Conservation (phyloP, 2,329 filamentous ascomycete genomes). For the Diaporthe longicolla region DNA sequence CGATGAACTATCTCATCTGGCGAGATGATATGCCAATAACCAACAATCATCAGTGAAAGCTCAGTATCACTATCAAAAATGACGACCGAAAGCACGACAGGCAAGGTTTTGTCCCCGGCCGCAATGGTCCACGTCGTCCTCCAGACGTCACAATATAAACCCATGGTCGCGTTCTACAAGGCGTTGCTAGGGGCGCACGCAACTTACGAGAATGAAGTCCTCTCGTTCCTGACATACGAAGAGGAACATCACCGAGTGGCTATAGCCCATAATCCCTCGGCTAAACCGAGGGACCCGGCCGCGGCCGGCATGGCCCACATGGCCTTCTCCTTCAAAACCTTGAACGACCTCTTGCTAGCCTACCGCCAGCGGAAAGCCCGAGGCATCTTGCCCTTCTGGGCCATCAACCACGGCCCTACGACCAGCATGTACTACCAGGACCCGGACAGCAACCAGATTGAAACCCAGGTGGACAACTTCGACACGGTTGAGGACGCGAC, state of each 20-base stretch:
- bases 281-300: constrained; percentile 44
- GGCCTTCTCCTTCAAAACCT: constrained; percentile 56
- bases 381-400: constrained; percentile 58
- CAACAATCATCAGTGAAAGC: neutral
- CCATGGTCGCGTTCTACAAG: constrained; percentile 55
- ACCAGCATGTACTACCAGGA: constrained; percentile 64
- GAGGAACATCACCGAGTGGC: constrained; percentile 64
- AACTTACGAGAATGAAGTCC: constrained; percentile 45
- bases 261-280: constrained; percentile 50
- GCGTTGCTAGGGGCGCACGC: constrained; percentile 54
- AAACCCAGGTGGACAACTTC: constrained; percentile 62
- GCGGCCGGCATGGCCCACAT: constrained; percentile 57
- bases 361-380: constrained; percentile 54
- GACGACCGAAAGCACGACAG: neutral
- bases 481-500: constrained; percentile 53
- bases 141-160: constrained; percentile 31
- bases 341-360: constrained; percentile 53
- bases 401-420: constrained; percentile 62
- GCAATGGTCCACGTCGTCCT: constrained; percentile 40
- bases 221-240: constrained; percentile 60
- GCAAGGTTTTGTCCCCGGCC: constrained; percentile 22
- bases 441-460: constrained; percentile 63
- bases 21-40: too few species aligned
- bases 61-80: neutral
- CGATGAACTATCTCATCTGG: neutral